Percentiles rank a stretch among this genome's conserved stretches.
Evolutionary conservation across 331 rosid genomes (phyloP).

Genomic region (Spiraea crenata): DNA sequence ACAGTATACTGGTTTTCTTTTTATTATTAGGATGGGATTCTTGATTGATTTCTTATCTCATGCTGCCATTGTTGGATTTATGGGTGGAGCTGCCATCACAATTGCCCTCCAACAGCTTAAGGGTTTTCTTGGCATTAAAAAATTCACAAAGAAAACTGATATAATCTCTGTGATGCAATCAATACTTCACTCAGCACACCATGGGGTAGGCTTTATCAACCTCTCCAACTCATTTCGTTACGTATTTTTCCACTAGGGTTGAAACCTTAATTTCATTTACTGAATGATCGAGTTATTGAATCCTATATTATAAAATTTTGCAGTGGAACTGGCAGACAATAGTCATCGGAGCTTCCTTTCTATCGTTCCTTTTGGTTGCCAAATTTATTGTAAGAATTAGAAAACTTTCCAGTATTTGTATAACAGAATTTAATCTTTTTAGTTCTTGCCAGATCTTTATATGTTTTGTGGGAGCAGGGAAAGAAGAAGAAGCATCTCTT

Average conservation of each 20-base stretch:
- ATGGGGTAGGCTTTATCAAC: slow-evolving; percentile 61
- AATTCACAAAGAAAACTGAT: slow-evolving; percentile 70
- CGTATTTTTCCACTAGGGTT: neutral
- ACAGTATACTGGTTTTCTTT: neutral
- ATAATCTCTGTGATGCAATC: slow-evolving; percentile 68
- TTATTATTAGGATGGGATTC: slow-evolving; percentile 73
- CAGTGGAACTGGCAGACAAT: slow-evolving; percentile 99
- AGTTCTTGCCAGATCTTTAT: slow-evolving; percentile 30
- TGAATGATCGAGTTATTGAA: slow-evolving; percentile 10
- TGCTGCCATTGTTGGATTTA: slow-evolving; percentile 95
- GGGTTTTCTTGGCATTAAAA: slow-evolving; percentile 81
- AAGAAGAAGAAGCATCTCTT: slow-evolving; percentile 69
- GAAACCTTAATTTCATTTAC: neutral
- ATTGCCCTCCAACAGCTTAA: slow-evolving; percentile 96
- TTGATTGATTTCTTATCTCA: slow-evolving; percentile 92
- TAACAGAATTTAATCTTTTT: slow-evolving; percentile 6
- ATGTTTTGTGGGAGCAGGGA: slow-evolving; percentile 53
- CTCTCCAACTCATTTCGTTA: slow-evolving; percentile 18
- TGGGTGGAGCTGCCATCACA: slow-evolving; percentile 99
- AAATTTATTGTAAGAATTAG: slow-evolving; percentile 65
- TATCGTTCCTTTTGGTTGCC: slow-evolving; percentile 60
- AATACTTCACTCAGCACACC: slow-evolving; percentile 55
- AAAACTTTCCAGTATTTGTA: neutral
- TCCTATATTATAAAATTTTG: slow-evolving; percentile 26
- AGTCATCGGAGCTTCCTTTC: slow-evolving; percentile 64